A percentile compares a stretch with the other conserved stretches of the same genome.
Conservation (phyloP, 1,284 basidiomycete genomes). For the Microstroma glucosiphilum region DNA sequence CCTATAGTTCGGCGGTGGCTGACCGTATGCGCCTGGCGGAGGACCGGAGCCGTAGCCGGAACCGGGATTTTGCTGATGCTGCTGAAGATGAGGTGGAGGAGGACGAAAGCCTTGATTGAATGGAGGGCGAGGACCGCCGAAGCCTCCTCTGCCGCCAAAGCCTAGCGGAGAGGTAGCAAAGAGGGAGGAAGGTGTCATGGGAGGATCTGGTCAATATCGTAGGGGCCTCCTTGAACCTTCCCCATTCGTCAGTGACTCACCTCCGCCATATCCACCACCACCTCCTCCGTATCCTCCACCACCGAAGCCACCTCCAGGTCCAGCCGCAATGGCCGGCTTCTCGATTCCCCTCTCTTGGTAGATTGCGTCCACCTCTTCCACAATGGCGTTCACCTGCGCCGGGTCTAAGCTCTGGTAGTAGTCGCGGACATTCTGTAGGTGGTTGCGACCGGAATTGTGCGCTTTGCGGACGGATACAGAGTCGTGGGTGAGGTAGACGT, state of each 20-base stretch:
- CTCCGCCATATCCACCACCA: conserved; percentile 10
- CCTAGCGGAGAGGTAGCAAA: conserved; percentile 6
- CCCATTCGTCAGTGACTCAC: not conserved
- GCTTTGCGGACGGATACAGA: conserved; percentile 77
- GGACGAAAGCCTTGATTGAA: not conserved
- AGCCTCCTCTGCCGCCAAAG: not conserved
- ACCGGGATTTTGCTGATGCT: too few relatives aligned
- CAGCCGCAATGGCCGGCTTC: conserved; percentile 13
- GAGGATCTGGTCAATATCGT: not conserved
- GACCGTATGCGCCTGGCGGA: not conserved
- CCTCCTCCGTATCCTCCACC: conserved; percentile 3
- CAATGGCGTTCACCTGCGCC: conserved; percentile 90
- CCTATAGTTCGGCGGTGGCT: conserved; percentile 2
- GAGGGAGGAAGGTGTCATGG: conserved; percentile 5
- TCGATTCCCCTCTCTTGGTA: conserved; percentile 60
- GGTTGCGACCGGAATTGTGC: conserved; percentile 93
- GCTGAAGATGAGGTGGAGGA: too few relatives aligned
- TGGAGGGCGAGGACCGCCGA: not conserved
- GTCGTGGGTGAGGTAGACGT: conserved; percentile 48
- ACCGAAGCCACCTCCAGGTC: conserved; percentile 8
- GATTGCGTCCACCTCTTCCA: conserved; percentile 86
- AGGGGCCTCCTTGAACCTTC: not conserved
- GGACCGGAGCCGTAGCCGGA: too few relatives aligned
- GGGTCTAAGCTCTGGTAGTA: conserved; percentile 94
- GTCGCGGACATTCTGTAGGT: conserved; percentile 89